Base-by-base conservation (phyloP, 495 filamentous ascomycete species). In the Podospora comata region DNA sequence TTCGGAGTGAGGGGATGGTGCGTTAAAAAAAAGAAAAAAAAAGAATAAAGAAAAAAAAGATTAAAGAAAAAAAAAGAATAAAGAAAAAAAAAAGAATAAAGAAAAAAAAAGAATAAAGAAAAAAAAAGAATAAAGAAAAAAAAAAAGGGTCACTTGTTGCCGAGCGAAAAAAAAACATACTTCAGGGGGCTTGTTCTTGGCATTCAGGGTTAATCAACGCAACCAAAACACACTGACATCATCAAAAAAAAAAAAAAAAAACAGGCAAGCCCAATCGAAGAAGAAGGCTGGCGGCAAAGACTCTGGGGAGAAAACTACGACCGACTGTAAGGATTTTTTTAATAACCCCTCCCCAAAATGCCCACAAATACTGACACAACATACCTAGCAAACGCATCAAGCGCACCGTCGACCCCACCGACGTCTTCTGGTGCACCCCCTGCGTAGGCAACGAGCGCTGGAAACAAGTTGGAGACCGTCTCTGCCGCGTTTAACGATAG, bases 401-500 rank as follows among this genome's bases (percentile, higher is more conserved):
- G 72, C 73, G 79, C 58, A 78, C 78, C 60, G 80, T 86, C 18
- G 88, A 91, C 76, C 87, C 89, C 0, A 64, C 80, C 9, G 80
- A 84, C 58, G 74, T 89, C 3, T 83, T 90, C 55, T 90, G 87
- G 79, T 89, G 82, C 55, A 73, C 71, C 16, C 84, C 84, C 2
- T 88, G 84, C 23, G 88, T 90, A 2, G 88, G 88, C 3, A 87
- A 84, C 67, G 88, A 90, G 59, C 77, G 78, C 19, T 90, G 88
- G 87, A 65, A 78, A 18, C 74, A 79, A 32, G 71, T 70, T 0
- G 79, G 74, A n/a, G 75, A 74, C 39, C 74, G 68, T 32, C 66
- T 81, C 6, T 79, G 79, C 34, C 76, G 70, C 39, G 72, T 76
- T 18, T 20, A 57, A 4, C n/a, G 20, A 1, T 26, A 5, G 5